These are phyloP conservation scores for Lipomyces mesembrius DNA, from an alignment of 805 yeast species.

Conservation along the genomic window DNA sequence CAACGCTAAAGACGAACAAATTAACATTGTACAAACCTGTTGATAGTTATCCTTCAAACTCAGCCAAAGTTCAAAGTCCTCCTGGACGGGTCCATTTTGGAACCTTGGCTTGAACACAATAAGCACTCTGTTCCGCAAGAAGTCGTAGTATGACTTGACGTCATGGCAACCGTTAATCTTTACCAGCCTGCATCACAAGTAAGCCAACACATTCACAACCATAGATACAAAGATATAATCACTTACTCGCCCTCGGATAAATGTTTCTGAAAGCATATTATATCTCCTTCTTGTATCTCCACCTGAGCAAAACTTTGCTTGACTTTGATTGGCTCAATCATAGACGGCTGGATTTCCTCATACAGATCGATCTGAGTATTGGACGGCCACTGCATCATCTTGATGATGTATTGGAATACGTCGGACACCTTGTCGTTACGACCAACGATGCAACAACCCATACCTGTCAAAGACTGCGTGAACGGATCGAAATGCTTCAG, in stretches of 20 bases:
- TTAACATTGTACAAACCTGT: constrained; percentile 40
- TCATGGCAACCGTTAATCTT: constrained; percentile 22
- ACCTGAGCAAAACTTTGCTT: constrained; percentile 42
- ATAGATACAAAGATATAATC: not conserved
- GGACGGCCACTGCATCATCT: constrained; percentile 43
- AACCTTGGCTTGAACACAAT: constrained; percentile 41
- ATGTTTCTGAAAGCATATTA: constrained; percentile 45
- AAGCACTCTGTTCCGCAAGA: constrained; percentile 43
- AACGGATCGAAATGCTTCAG: constrained; percentile 69
- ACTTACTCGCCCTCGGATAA: constrained; percentile 36
- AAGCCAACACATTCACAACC: not conserved
- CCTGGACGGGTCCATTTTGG: constrained; percentile 40
- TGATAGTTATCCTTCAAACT: constrained; percentile 62
- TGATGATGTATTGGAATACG: constrained; percentile 40
- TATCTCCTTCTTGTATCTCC: constrained; percentile 47
- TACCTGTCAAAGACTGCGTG: constrained; percentile 62
- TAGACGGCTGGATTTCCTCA: constrained; percentile 47
- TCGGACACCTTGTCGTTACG: constrained; percentile 52
- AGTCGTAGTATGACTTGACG: constrained; percentile 43
- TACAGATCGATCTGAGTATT: constrained; percentile 40
- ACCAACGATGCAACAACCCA: constrained; percentile 61
- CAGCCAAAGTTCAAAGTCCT: constrained; percentile 61
- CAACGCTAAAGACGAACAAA: not conserved
- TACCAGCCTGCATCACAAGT: not conserved
- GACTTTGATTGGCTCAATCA: constrained; percentile 43